Evolutionary conservation across 805 yeast species (phyloP).

Genomic region (Kodamaea leandrae): DNA sequence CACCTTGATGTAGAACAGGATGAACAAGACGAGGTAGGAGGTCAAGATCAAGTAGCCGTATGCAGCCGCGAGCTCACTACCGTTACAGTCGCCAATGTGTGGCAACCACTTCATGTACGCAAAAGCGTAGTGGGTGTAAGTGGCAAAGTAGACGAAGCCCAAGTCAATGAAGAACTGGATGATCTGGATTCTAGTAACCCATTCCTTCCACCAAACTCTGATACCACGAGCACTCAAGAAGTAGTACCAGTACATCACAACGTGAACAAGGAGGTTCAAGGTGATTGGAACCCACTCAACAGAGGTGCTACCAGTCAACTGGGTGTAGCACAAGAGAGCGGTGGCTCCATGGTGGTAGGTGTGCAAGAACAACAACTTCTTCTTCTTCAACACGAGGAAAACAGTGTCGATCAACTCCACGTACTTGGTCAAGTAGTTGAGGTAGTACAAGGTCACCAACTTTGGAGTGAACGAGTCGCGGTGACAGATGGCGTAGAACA

Average conservation of each 20-base stretch:
- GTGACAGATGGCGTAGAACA: slow-evolving; percentile 81
- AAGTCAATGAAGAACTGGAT: slow-evolving; percentile 88
- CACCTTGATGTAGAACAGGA: slow-evolving; percentile 86
- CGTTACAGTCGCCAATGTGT: slow-evolving; percentile 76
- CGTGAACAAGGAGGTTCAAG: slow-evolving; percentile 88
- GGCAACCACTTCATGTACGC: slow-evolving; percentile 66
- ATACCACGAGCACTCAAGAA: slow-evolving; percentile 89
- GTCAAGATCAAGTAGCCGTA: slow-evolving; percentile 87
- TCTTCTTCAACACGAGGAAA: slow-evolving; percentile 86
- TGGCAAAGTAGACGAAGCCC: slow-evolving; percentile 88
- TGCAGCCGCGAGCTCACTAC: slow-evolving; percentile 89
- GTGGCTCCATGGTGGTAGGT: slow-evolving; percentile 99
- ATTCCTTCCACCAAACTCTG: slow-evolving; percentile 98
- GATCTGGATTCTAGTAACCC: slow-evolving; percentile 97
- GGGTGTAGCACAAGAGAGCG: slow-evolving; percentile 90
- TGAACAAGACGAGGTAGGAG: slow-evolving; percentile 84
- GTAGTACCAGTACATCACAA: slow-evolving; percentile 97
- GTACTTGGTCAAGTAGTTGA: slow-evolving; percentile 88
- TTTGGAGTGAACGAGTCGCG: slow-evolving; percentile 77
- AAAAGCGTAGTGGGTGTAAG: slow-evolving; percentile 83
- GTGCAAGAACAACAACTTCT: slow-evolving; percentile 88
- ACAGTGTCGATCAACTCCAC: slow-evolving; percentile 88
- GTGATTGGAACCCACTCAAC: slow-evolving; percentile 94
- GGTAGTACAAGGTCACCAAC: slow-evolving; percentile 79
- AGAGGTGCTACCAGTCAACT: slow-evolving; percentile 83